A percentile compares a stretch with the other conserved stretches of the same genome.
These are phyloP conservation scores for Penicillium longicatenatum DNA, from an alignment of 495 filamentous ascomycete species.

Conservation along the genomic window DNA sequence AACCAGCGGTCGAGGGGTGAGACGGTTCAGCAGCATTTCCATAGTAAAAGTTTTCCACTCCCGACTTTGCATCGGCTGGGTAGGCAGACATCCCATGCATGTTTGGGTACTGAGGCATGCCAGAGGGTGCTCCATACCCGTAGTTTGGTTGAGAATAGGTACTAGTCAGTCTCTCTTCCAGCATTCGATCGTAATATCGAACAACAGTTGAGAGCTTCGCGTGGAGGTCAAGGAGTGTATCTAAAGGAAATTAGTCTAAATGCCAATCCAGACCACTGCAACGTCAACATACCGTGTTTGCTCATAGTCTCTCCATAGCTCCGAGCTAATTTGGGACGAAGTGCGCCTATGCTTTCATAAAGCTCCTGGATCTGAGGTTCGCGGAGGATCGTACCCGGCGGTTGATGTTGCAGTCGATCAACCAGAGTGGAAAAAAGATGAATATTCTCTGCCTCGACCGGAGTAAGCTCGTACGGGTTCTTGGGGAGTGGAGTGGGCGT, in stretches of 20 bases:
- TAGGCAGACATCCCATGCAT: slow-evolving; percentile 64
- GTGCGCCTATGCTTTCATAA: slow-evolving; percentile 90
- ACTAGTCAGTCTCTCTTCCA: slow-evolving; percentile 90
- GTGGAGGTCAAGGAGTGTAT: slow-evolving; percentile 91
- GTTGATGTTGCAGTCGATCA: slow-evolving; percentile 91
- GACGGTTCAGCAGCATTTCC: slow-evolving; percentile 57
- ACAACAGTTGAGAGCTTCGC: slow-evolving; percentile 95
- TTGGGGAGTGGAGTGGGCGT: slow-evolving; percentile 60
- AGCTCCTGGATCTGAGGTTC: slow-evolving; percentile 98
- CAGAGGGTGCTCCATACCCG: slow-evolving; percentile 46
- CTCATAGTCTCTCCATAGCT: slow-evolving; percentile 99
- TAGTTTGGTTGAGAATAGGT: slow-evolving; percentile 82
- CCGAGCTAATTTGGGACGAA: slow-evolving; percentile 90
- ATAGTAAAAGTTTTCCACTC: slow-evolving; percentile 81
- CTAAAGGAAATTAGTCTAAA: slow-evolving; percentile 40
- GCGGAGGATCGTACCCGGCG: slow-evolving; percentile 89
- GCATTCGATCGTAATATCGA: slow-evolving; percentile 97
- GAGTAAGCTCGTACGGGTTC: slow-evolving; percentile 92
- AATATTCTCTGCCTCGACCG: slow-evolving; percentile 95
- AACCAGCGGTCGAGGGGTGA: slow-evolving; percentile 37
- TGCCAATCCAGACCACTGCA: background rate
- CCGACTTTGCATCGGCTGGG: slow-evolving; percentile 47
- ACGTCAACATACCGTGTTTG: slow-evolving; percentile 77
- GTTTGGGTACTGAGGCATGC: slow-evolving; percentile 56
- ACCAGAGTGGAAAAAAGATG: slow-evolving; percentile 94